Percentiles rank a stretch among this genome's conserved stretches.
These are phyloP conservation scores for Solanum etuberosum DNA, from an alignment of 257 asterid genomes.

Conservation along the genomic window DNA sequence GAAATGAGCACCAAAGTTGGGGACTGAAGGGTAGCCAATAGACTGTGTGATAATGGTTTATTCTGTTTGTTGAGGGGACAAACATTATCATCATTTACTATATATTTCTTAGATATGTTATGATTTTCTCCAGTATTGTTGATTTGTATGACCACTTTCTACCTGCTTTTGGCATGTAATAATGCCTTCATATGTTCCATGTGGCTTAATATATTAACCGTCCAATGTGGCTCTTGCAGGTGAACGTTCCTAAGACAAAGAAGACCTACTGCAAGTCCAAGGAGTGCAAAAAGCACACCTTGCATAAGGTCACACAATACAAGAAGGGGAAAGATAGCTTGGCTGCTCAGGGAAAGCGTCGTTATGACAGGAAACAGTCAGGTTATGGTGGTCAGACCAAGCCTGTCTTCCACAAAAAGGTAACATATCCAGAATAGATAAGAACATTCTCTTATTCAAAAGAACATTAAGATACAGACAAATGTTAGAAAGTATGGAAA, in stretches of 20 bases:
- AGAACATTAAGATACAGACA: neutral
- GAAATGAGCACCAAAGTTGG: neutral
- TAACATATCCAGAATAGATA: neutral
- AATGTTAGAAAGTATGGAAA: neutral
- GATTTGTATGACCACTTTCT: neutral
- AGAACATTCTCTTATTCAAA: neutral
- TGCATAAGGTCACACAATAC: neutral
- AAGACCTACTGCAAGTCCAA: slow-evolving; percentile 3
- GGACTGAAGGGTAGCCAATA: neutral
- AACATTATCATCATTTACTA: neutral
- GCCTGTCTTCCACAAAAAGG: slow-evolving; percentile 3
- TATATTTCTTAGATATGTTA: neutral
- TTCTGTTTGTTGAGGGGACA: neutral
- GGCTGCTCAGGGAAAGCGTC: slow-evolving; percentile 7
- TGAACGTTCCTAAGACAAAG: slow-evolving; percentile 1
- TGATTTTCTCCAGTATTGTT: neutral
- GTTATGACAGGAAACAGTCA: neutral
- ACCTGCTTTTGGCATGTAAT: neutral
- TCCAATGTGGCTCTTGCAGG: neutral
- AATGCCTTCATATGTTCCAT: neutral
- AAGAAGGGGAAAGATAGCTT: neutral
- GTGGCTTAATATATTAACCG: neutral
- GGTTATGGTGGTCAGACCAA: slow-evolving; percentile 5
- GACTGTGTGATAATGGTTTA: neutral
- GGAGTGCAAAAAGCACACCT: slow-evolving; percentile 3